These are phyloP conservation scores for Saccharomyces hybrid DNA, from an alignment of 1,139 yeast genomes.

Conservation along the genomic window DNA sequence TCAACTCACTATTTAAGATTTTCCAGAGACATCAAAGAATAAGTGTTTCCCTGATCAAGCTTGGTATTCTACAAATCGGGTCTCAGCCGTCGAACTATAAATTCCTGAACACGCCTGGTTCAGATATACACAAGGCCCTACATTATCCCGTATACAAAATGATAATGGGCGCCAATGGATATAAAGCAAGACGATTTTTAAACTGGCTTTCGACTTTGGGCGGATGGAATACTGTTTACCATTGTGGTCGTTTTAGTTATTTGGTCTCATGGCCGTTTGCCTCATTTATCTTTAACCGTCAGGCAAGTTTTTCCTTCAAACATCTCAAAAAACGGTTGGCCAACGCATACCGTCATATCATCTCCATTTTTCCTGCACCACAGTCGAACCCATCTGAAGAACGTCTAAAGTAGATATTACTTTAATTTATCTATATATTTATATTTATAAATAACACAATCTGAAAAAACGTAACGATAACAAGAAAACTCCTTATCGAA, in stretches of 20 bases:
- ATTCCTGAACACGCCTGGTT: constrained; percentile 21
- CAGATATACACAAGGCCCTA: constrained; percentile 20
- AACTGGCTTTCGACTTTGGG: constrained; percentile 13
- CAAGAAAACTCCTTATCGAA: not conserved
- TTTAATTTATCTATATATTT: not conserved
- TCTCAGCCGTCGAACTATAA: constrained; percentile 31
- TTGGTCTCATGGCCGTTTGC: constrained; percentile 10
- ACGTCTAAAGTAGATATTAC: not conserved
- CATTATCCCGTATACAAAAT: constrained; percentile 24
- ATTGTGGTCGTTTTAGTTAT: constrained; percentile 20
- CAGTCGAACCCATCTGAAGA: not conserved
- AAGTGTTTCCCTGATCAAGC: constrained; percentile 19
- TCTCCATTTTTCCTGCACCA: not conserved
- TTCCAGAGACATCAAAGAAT: constrained; percentile 15
- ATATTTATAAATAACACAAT: not conserved
- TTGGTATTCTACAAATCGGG: constrained; percentile 27
- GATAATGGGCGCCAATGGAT: constrained; percentile 23
- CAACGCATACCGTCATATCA: not conserved
- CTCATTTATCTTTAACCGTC: not conserved
- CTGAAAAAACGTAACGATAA: not conserved
- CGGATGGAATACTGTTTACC: constrained; percentile 10
- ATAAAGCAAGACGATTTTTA: constrained; percentile 11
- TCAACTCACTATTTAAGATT: constrained; percentile 19
- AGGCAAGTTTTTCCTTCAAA: not conserved
- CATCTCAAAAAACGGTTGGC: not conserved